Evolutionary conservation across 805 yeast genomes (phyloP).

Genomic region (Zygotorulaspora florentina): DNA sequence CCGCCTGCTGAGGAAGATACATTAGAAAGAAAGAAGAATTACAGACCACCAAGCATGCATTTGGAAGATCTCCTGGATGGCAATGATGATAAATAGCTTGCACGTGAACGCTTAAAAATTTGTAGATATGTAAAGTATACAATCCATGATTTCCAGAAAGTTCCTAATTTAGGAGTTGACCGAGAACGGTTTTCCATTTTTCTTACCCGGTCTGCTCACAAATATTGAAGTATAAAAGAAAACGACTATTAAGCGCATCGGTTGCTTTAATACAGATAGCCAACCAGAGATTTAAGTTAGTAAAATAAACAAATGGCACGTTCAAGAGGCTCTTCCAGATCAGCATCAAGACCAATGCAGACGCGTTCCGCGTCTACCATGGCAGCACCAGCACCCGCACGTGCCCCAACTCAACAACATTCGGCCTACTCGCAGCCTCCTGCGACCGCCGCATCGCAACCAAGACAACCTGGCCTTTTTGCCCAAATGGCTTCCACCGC

Average conservation of each 20-base stretch:
- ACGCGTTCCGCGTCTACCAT: slow-evolving; percentile 74
- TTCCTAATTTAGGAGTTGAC: not conserved
- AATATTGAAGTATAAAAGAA: not conserved
- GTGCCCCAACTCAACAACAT: slow-evolving; percentile 29
- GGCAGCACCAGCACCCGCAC: slow-evolving; percentile 55
- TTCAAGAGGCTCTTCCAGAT: slow-evolving; percentile 36
- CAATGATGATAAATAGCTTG: slow-evolving; percentile 2
- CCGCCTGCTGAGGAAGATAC: not conserved
- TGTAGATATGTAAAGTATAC: not conserved
- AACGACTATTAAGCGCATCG: not conserved
- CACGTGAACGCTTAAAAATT: not conserved
- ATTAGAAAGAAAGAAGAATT: slow-evolving; percentile 12
- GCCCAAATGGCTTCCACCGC: slow-evolving; percentile 99
- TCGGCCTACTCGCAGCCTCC: slow-evolving; percentile 48
- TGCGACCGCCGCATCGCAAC: slow-evolving; percentile 50
- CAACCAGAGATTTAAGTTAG: too few species aligned
- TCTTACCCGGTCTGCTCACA: not conserved
- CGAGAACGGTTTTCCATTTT: not conserved
- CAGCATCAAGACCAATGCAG: slow-evolving; percentile 50
- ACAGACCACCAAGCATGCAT: slow-evolving; percentile 48
- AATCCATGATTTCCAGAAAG: not conserved
- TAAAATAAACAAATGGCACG: slow-evolving; percentile 39
- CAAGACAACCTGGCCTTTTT: slow-evolving; percentile 77
- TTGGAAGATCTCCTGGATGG: slow-evolving; percentile 44
- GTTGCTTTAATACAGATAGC: not conserved